phyloP scores from a whole-genome alignment of 345 rosid genomes.

The Eucalyptus marginata region DNA sequence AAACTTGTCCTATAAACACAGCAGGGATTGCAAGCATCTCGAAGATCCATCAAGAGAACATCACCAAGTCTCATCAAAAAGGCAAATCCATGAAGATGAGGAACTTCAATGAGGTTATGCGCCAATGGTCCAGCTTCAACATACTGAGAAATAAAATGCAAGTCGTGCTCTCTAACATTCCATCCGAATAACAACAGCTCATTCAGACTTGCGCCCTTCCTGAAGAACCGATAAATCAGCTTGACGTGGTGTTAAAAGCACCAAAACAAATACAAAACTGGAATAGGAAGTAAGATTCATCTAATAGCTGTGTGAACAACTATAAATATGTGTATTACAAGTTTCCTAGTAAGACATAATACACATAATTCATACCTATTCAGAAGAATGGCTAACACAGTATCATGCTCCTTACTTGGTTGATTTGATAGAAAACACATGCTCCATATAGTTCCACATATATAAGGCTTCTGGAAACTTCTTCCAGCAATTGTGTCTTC shows the following conservation, averaged over 20 bases:
- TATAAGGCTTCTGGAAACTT: slow-evolving; percentile 17
- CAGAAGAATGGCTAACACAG: slow-evolving; percentile 76
- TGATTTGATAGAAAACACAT: slow-evolving; percentile 85
- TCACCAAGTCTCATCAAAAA: slow-evolving; percentile 89
- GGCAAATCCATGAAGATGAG: slow-evolving; percentile 76
- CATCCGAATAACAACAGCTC: slow-evolving; percentile 64
- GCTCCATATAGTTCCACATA: slow-evolving; percentile 95
- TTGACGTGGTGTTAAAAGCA: slow-evolving; percentile 1
- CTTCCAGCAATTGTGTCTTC: slow-evolving; percentile 20
- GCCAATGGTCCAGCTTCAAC: slow-evolving; percentile 79
- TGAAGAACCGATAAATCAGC: slow-evolving; percentile 23
- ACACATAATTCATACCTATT: slow-evolving; percentile 58
- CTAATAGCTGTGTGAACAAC: slow-evolving; percentile 3
- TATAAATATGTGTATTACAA: background rate
- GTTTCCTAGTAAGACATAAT: background rate
- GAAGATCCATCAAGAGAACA: slow-evolving; percentile 91
- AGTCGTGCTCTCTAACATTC: slow-evolving; percentile 45
- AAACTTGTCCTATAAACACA: slow-evolving; percentile 66
- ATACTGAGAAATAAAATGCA: slow-evolving; percentile 38
- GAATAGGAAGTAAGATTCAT: background rate
- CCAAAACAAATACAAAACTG: slow-evolving; percentile 1
- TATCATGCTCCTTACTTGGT: slow-evolving; percentile 52
- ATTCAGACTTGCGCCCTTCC: slow-evolving; percentile 58
- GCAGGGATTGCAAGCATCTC: slow-evolving; percentile 64
- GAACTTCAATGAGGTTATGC: slow-evolving; percentile 75